Percentiles rank a stretch among this genome's conserved stretches.
These are phyloP conservation scores for Fusarium pininemorale DNA, from an alignment of 2,329 filamentous ascomycete genomes.

Conservation along the genomic window DNA sequence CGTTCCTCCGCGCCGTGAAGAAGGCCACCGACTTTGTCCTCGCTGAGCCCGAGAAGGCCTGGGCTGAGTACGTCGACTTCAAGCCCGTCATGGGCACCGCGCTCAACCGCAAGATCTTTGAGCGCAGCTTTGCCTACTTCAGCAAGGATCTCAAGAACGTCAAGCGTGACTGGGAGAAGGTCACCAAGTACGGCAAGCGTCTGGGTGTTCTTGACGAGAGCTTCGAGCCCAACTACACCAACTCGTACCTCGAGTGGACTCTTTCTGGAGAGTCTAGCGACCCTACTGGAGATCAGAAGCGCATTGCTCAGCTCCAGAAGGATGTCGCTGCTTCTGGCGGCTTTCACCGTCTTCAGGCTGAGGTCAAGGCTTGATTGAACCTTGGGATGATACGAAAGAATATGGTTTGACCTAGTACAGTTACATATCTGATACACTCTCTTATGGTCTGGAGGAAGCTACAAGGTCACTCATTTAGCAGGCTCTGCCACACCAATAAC, in stretches of 20 bases:
- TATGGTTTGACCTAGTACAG: slow-evolving; percentile 9
- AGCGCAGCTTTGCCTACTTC: slow-evolving; percentile 81
- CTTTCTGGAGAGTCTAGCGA: slow-evolving; percentile 72
- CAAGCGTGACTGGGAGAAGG: slow-evolving; percentile 77
- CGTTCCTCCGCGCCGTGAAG: slow-evolving; percentile 79
- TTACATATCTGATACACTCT: slow-evolving; percentile 15
- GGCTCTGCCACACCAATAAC: slow-evolving; percentile 3
- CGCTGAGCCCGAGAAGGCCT: slow-evolving; percentile 68
- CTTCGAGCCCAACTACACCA: slow-evolving; percentile 80
- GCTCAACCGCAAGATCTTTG: slow-evolving; percentile 81
- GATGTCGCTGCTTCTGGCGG: slow-evolving; percentile 72
- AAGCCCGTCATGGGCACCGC: slow-evolving; percentile 75
- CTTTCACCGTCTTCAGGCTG: slow-evolving; percentile 60
- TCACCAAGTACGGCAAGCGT: slow-evolving; percentile 79
- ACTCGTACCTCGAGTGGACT: slow-evolving; percentile 72
- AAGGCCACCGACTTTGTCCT: slow-evolving; percentile 78
- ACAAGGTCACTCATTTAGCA: slow-evolving; percentile 16
- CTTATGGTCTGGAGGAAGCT: slow-evolving; percentile 12
- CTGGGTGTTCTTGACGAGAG: slow-evolving; percentile 70
- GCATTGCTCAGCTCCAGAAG: slow-evolving; percentile 75
- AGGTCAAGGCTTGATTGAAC: slow-evolving; percentile 24
- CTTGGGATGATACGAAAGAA: neutral
- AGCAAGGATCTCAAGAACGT: slow-evolving; percentile 80
- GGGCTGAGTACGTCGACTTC: slow-evolving; percentile 74
- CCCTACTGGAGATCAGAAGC: slow-evolving; percentile 77